Percentiles rank a stretch among this genome's conserved stretches.
Evolutionary conservation across 805 yeast genomes (phyloP).

Genomic region (Kuraishia borneana): DNA sequence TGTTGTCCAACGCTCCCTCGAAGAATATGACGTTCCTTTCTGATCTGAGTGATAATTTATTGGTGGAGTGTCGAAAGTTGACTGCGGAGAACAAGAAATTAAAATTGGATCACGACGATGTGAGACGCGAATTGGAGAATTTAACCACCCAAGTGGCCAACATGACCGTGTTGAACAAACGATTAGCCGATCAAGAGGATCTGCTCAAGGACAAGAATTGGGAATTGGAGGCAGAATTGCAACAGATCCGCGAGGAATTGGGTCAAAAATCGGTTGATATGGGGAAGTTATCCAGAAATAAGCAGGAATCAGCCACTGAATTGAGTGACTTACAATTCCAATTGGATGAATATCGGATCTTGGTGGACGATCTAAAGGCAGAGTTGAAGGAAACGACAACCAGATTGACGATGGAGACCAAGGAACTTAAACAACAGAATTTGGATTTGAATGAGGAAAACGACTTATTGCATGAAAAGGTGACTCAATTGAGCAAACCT

Average conservation of each 20-base stretch:
- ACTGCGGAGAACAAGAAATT: constrained; percentile 49
- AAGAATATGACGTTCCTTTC: constrained; percentile 65
- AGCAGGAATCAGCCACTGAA: constrained; percentile 10
- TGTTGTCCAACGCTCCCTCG: constrained; percentile 15
- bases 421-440: constrained; percentile 38
- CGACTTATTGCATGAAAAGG: constrained; percentile 30
- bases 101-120: constrained; percentile 30
- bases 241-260: constrained; percentile 30
- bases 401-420: constrained; percentile 28
- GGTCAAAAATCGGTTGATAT: constrained; percentile 27
- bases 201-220: constrained; percentile 48
- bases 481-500: neutral
- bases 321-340: constrained; percentile 30
- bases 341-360: constrained; percentile 33
- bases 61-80: constrained; percentile 59
- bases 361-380: constrained; percentile 25
- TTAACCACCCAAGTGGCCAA: constrained; percentile 24
- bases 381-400: constrained; percentile 25
- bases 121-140: neutral
- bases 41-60: constrained; percentile 61
- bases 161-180: constrained; percentile 18
- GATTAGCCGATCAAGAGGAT: constrained; percentile 29
- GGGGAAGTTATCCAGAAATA: constrained; percentile 27
- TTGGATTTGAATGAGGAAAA: constrained; percentile 61
- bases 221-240: constrained; percentile 48